Evolutionary conservation across 2,329 filamentous ascomycete species (phyloP).

Genomic region (Rutstroemia sp.): DNA sequence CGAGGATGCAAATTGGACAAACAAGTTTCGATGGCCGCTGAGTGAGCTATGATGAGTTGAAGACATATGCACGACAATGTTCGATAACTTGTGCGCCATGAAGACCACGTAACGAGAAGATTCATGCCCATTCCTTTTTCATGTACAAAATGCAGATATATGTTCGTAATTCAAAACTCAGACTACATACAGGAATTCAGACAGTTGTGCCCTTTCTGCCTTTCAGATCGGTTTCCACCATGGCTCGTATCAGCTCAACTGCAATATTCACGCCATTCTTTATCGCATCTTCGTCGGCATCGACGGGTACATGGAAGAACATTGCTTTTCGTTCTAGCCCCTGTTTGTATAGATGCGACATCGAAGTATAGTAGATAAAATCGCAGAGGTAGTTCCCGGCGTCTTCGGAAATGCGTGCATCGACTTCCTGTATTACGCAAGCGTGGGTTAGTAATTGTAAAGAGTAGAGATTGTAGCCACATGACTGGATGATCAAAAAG

Average conservation of each 20-base stretch:
- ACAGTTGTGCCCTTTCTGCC: not conserved
- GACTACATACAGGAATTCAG: not conserved
- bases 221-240: constrained; percentile 38
- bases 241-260: constrained; percentile 47
- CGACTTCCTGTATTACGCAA: constrained; percentile 13
- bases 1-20: too few relatives aligned
- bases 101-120: too few relatives aligned
- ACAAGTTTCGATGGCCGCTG: too few relatives aligned
- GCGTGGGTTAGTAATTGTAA: not conserved
- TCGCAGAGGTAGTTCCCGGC: constrained; percentile 70
- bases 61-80: too few relatives aligned
- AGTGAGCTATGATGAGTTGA: too few relatives aligned
- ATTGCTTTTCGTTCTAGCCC: constrained; percentile 44
- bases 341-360: constrained; percentile 48
- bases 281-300: constrained; percentile 42
- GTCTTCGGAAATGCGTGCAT: constrained; percentile 57
- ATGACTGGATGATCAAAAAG: not conserved
- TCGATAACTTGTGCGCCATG: too few relatives aligned
- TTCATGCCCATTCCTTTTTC: too few relatives aligned
- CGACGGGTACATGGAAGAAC: constrained; percentile 67
- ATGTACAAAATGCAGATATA: too few relatives aligned
- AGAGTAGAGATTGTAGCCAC: not conserved
- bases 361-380: constrained; percentile 67
- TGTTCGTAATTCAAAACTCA: not conserved
- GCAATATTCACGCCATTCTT: constrained; percentile 43